Evolutionary conservation across 306 rosid species (phyloP).

Genomic region (Acacia acuminata): DNA sequence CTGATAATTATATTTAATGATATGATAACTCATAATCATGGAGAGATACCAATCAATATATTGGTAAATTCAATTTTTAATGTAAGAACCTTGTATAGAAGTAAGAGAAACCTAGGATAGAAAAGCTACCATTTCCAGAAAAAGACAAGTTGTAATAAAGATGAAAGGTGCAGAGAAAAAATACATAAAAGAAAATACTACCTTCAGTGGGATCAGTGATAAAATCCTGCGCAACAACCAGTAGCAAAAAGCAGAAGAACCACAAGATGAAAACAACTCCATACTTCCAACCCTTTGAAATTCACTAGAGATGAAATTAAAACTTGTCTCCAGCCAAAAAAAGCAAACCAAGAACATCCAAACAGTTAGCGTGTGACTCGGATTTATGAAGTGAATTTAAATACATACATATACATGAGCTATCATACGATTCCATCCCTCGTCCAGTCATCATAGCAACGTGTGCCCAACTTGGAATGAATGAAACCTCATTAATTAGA

Average conservation of each 20-base stretch:
- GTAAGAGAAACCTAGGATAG: neutral
- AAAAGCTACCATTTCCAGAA: conserved; percentile 6
- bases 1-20: neutral
- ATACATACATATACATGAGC: no score
- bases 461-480: no score
- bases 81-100: neutral
- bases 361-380: no score
- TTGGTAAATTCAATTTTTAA: neutral
- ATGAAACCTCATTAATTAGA: no score
- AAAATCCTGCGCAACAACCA: conserved; percentile 34
- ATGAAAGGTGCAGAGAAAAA: neutral
- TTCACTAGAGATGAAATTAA: no score
- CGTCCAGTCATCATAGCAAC: no score
- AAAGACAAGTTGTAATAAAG: neutral
- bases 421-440: no score
- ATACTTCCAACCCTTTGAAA: conserved; percentile 44
- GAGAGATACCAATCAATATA: neutral
- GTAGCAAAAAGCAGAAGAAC: conserved; percentile 51
- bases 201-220: conserved; percentile 73
- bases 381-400: no score
- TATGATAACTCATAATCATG: neutral
- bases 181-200: neutral
- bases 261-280: conserved; percentile 41
- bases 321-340: no score
- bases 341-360: no score